A percentile compares a stretch with the other conserved stretches of the same genome.
These are phyloP conservation scores for Fusarium sp. DNA, from an alignment of 2,329 filamentous ascomycete genomes.

Conservation along the genomic window DNA sequence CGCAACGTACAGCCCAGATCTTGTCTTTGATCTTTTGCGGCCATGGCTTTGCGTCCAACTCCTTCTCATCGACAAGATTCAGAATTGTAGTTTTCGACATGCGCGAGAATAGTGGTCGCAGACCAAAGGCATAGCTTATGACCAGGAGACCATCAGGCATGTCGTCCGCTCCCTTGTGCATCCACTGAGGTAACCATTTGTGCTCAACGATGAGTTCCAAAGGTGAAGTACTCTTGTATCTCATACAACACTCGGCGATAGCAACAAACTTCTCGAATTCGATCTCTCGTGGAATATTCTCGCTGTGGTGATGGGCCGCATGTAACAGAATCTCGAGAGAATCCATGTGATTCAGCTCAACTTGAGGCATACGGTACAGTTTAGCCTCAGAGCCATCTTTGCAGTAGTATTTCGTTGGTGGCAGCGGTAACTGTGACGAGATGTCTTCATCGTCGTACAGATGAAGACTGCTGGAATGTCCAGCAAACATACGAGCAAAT, in stretches of 20 bases:
- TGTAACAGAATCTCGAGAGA: conserved; percentile 61
- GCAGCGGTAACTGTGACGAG: conserved; percentile 49
- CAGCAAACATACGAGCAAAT: conserved; percentile 61
- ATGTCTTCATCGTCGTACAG: conserved; percentile 54
- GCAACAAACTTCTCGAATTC: conserved; percentile 62
- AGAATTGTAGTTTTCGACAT: conserved; percentile 62
- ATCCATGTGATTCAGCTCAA: conserved; percentile 56
- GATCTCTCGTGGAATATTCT: conserved; percentile 59
- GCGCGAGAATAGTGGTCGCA: conserved; percentile 60
- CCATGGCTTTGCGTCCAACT: conserved; percentile 58
- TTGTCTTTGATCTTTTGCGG: conserved; percentile 60
- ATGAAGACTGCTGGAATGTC: conserved; percentile 45
- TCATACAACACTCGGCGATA: conserved; percentile 61
- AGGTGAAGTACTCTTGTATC: conserved; percentile 63
- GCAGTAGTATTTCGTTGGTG: conserved; percentile 52
- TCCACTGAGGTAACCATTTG: conserved; percentile 64
- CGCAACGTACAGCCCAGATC: conserved; percentile 60
- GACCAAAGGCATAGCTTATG: conserved; percentile 65
- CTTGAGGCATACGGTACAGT: conserved; percentile 65
- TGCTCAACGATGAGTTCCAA: conserved; percentile 63
- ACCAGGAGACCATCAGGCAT: conserved; percentile 62
- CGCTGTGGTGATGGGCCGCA: conserved; percentile 63
- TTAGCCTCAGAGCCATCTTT: conserved; percentile 58
- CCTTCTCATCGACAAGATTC: conserved; percentile 57
- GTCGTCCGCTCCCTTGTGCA: conserved; percentile 59